Evolutionary conservation across 2,329 filamentous ascomycete genomes (phyloP).

Genomic region (Biscogniauxia marginata): DNA sequence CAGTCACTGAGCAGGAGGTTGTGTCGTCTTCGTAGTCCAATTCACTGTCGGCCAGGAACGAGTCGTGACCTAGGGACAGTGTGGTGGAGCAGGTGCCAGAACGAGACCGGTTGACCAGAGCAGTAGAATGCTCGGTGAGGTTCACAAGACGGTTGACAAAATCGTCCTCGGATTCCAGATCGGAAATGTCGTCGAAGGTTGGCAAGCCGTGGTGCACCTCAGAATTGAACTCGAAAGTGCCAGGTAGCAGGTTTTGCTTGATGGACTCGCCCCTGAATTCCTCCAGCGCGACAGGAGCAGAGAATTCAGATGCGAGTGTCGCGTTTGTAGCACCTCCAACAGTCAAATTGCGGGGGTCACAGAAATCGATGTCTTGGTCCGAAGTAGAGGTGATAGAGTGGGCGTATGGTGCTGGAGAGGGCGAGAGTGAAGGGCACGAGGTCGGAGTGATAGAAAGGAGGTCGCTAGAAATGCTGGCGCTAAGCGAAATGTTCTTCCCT

Average conservation of each 20-base stretch:
- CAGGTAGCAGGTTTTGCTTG: conserved; percentile 45
- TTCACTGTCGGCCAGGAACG: conserved; percentile 71
- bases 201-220: conserved; percentile 60
- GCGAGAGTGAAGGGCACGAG: conserved; percentile 81
- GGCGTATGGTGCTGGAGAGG: conserved; percentile 79
- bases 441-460: conserved; percentile 69
- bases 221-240: conserved; percentile 53
- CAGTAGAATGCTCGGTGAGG: conserved; percentile 53
- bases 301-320: conserved; percentile 59
- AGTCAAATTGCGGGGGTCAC: conserved; percentile 86
- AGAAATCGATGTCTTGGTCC: conserved; percentile 78
- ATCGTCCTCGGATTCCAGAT: conserved; percentile 88
- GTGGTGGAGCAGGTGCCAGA: conserved; percentile 67
- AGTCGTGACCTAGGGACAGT: conserved; percentile 70
- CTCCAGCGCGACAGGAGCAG: conserved; percentile 62
- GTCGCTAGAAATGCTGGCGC: conserved; percentile 62
- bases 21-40: conserved; percentile 73
- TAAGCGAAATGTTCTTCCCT: conserved; percentile 57
- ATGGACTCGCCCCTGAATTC: conserved; percentile 54
- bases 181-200: conserved; percentile 80
- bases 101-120: conserved; percentile 68
- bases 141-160: conserved; percentile 74
- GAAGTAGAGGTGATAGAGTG: conserved; percentile 63
- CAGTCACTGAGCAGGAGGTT: conserved; percentile 57
- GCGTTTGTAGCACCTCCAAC: conserved; percentile 57